phyloP scores from a whole-genome alignment of 768 basidiomycete genomes.

The Suillus occidentalis region DNA sequence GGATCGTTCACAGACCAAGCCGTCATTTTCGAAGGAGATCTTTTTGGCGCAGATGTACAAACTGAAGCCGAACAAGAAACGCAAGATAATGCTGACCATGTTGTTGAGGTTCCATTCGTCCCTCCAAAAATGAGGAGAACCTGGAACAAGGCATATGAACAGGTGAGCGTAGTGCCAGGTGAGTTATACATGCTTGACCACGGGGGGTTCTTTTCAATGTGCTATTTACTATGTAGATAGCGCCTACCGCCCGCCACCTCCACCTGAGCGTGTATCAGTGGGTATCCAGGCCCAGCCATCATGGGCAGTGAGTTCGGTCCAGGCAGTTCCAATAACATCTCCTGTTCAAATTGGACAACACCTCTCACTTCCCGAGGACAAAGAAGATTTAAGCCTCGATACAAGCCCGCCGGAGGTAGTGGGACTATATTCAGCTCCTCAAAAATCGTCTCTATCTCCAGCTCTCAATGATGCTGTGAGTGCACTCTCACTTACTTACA shows the following conservation, averaged over 20 bases:
- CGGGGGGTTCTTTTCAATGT: conserved; percentile 2
- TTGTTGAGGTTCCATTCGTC: conserved; percentile 38
- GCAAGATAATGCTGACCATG: conserved; percentile 42
- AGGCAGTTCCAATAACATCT: conserved; percentile 29
- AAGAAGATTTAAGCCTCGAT: conserved; percentile 13
- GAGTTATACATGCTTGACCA: conserved; percentile 25
- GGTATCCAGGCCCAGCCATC: conserved; percentile 46
- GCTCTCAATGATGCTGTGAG: conserved; percentile 24
- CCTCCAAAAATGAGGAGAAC: conserved; percentile 67
- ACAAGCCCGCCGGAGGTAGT: conserved; percentile 11
- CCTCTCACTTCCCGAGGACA: conserved; percentile 8
- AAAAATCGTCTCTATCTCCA: conserved; percentile 13
- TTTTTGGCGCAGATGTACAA: conserved; percentile 34
- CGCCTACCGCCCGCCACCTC: conserved; percentile 20
- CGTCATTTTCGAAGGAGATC: conserved; percentile 58
- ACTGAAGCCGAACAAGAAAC: conserved; percentile 43
- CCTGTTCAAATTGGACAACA: conserved; percentile 11
- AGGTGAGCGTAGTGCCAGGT: conserved; percentile 40
- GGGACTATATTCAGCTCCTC: conserved; percentile 11
- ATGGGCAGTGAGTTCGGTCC: conserved; percentile 39
- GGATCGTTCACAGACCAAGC: conserved; percentile 55
- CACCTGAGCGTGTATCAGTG: conserved; percentile 36
- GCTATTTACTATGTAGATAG: conserved; percentile 21
- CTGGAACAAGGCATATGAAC: conserved; percentile 53
- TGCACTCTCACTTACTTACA: conserved; percentile 5